These are phyloP conservation scores for Coriaria nepalensis DNA, from an alignment of 306 rosid species.

Conservation along the genomic window DNA sequence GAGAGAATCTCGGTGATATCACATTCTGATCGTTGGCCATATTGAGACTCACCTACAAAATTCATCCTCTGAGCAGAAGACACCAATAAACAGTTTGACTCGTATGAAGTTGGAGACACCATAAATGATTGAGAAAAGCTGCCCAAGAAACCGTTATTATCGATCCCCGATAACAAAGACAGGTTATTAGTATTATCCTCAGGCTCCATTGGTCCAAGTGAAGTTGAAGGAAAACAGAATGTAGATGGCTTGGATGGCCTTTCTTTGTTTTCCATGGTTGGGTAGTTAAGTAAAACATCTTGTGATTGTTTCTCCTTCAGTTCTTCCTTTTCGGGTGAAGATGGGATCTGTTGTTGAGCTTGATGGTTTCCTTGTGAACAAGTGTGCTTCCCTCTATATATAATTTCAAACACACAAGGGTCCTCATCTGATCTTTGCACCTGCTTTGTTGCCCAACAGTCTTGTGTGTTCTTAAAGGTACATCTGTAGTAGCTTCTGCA, in stretches of 20 bases:
- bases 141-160: constrained; percentile 23
- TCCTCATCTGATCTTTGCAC: constrained; percentile 86
- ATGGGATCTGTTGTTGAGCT: constrained; percentile 18
- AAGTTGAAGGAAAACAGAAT: constrained; percentile 49
- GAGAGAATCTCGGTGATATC: constrained; percentile 47
- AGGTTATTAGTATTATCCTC: constrained; percentile 9
- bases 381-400: constrained; percentile 57
- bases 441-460: constrained; percentile 80
- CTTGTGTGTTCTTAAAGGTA: constrained; percentile 60
- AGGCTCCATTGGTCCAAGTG: constrained; percentile 22
- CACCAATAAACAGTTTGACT: constrained; percentile 23
- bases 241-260: constrained; percentile 25
- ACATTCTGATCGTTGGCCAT: constrained; percentile 25
- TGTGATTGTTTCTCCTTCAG: constrained; percentile 11
- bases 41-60: not conserved
- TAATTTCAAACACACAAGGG: constrained; percentile 56
- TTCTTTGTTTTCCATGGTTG: constrained; percentile 28
- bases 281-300: constrained; percentile 10
- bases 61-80: constrained; percentile 30
- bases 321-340: constrained; percentile 51
- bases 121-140: constrained; percentile 25
- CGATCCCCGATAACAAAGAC: constrained; percentile 20
- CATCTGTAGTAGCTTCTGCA: constrained; percentile 95
- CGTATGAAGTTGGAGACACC: constrained; percentile 29
- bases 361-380: constrained; percentile 44